Evolutionary conservation across 768 basidiomycete species (phyloP).

Genomic region (Fomitopsis pulvina): DNA sequence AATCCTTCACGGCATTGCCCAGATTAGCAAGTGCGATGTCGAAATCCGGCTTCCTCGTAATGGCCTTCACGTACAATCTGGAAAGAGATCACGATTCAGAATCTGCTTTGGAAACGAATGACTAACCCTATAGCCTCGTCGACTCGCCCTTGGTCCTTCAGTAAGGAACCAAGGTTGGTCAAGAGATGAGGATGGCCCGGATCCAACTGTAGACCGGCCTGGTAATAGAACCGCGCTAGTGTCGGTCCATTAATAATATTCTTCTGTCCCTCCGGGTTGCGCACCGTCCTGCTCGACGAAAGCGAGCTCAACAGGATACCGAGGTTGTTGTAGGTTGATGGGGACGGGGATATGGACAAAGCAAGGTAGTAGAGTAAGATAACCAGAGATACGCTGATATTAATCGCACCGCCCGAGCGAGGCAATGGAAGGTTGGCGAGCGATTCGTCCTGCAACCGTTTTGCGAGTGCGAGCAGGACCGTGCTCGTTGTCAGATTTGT

Average conservation of each 20-base stretch:
- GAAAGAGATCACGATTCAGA: background rate
- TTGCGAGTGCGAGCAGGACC: conserved; percentile 39
- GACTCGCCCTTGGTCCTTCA: conserved; percentile 41
- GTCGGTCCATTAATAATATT: conserved; percentile 23
- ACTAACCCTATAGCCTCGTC: conserved; percentile 36
- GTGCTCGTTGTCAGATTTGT: conserved; percentile 31
- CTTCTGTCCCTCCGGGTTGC: conserved; percentile 10
- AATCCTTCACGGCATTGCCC: conserved; percentile 44
- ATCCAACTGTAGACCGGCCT: conserved; percentile 37
- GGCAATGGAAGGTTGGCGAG: conserved; percentile 18
- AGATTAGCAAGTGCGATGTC: conserved; percentile 47
- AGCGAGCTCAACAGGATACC: conserved; percentile 40
- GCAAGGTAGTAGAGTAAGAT: conserved; percentile 44
- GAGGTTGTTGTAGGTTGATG: conserved; percentile 44
- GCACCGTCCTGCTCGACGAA: conserved; percentile 13
- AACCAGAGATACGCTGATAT: conserved; percentile 30
- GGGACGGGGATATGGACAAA: conserved; percentile 35
- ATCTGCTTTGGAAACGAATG: background rate
- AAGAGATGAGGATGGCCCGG: conserved; percentile 42
- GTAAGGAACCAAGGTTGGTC: conserved; percentile 43
- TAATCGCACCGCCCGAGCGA: conserved; percentile 22
- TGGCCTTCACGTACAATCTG: conserved; percentile 35
- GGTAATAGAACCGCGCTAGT: conserved; percentile 39
- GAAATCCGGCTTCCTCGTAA: conserved; percentile 36
- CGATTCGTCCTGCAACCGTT: conserved; percentile 34